phyloP scores from a whole-genome alignment of 2,329 filamentous ascomycete genomes.

The Davidsoniella australis region DNA sequence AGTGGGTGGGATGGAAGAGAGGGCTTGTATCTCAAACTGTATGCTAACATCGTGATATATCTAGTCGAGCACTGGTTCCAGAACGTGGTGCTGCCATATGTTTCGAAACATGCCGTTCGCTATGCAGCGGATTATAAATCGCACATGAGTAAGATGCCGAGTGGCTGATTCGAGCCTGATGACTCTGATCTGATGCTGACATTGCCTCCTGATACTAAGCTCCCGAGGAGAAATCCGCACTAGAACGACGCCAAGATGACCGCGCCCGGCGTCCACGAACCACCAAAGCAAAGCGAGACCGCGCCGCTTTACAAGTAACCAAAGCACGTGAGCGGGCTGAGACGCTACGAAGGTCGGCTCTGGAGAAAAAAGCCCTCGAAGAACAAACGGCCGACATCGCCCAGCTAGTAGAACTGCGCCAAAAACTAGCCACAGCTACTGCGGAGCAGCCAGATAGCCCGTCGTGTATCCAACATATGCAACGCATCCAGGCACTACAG shows the following conservation, averaged over 20 bases:
- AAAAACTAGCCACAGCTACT: too few species aligned
- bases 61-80: conserved; percentile 13
- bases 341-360: not conserved
- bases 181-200: not conserved
- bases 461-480: too few species aligned
- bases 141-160: conserved; percentile 9
- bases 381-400: too few species aligned
- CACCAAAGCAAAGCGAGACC: conserved; percentile 12
- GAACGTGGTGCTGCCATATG: conserved; percentile 11
- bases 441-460: too few species aligned
- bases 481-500: too few species aligned
- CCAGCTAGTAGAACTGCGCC: too few species aligned
- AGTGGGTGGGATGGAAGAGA: not conserved
- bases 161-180: not conserved
- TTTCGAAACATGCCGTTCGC: conserved; percentile 11
- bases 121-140: conserved; percentile 12
- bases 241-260: conserved; percentile 12
- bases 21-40: not conserved
- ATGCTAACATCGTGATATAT: not conserved
- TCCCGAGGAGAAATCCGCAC: conserved; percentile 10
- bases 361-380: not conserved
- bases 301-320: conserved; percentile 10
- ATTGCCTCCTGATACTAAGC: conserved; percentile 1
- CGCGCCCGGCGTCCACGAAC: conserved; percentile 12
- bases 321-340: conserved; percentile 10